These are phyloP conservation scores for Scutellaria barbata DNA, from an alignment of 257 asterid species.

Conservation along the genomic window DNA sequence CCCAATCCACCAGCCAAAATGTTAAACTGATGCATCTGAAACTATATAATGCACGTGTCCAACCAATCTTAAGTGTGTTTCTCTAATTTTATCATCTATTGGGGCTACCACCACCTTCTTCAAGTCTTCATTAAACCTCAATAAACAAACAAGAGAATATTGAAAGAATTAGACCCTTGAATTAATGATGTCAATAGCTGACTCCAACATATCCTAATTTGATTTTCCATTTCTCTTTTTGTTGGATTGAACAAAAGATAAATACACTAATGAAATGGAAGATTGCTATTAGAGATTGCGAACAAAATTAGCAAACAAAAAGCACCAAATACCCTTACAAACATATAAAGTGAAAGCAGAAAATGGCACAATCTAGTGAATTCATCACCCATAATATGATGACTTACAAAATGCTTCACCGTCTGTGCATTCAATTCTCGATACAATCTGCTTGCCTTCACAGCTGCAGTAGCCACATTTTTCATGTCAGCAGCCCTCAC, in stretches of 20 bases:
- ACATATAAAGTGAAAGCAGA: slow-evolving; percentile 23
- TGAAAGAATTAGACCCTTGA: background rate
- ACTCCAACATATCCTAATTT: background rate
- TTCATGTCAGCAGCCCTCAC: slow-evolving; percentile 82
- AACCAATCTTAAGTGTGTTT: too few relatives aligned
- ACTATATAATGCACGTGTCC: too few relatives aligned
- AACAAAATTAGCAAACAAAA: slow-evolving; percentile 13
- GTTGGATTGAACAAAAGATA: slow-evolving; percentile 15
- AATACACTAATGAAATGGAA: background rate
- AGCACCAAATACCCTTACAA: background rate
- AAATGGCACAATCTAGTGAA: slow-evolving; percentile 2
- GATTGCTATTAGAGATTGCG: slow-evolving; percentile 1
- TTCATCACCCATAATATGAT: slow-evolving; percentile 34
- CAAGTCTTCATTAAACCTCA: background rate
- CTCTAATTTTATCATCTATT: too few relatives aligned
- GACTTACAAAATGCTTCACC: slow-evolving; percentile 80
- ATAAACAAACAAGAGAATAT: slow-evolving; percentile 6
- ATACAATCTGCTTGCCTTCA: slow-evolving; percentile 83
- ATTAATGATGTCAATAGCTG: slow-evolving; percentile 19
- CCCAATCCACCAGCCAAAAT: too few relatives aligned
- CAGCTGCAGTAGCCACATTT: slow-evolving; percentile 82
- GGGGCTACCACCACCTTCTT: too few relatives aligned
- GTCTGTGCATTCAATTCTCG: slow-evolving; percentile 78
- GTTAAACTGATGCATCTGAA: too few relatives aligned
- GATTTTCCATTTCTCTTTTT: slow-evolving; percentile 20